Evolutionary conservation across 2,329 filamentous ascomycete genomes (phyloP), one percentile per base, ranked within the genome.

Genomic region (Hypoxylon sp.): DNA sequence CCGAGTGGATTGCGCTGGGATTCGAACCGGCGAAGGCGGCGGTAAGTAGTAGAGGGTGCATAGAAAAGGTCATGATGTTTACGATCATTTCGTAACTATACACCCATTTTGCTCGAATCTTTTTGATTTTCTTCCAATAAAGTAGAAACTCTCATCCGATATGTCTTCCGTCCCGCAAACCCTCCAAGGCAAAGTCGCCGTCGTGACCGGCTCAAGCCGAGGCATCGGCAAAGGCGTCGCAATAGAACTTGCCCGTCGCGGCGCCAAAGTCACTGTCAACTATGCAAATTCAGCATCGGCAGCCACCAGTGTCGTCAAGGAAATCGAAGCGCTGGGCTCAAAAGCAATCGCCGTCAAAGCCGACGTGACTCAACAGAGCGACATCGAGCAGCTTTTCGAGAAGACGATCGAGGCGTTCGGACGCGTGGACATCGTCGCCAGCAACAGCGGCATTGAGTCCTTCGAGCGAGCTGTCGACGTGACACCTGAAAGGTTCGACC

Each of bases 211-310:
- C 27, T 51, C 47, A 11, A 35, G 47, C 21, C 35, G 47, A 19
- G 47, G 47, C 19, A 51, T 51, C 26, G 47, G 47, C 27, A 42
- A 35, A 29, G 47, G 47, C 4, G 40, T 51, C n/a, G 47, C 47
- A n/a, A 17, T 51, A 3, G 47, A 51, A 15, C 34, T 51, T 20
- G 47, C 47, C 16, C 40, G 34, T 5, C 40, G 47, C n/a, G 47
- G 47, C 17, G 47, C 47, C 8, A 51, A 40, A 6, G 34, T 51
- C n/a, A 51, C 47, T 5, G 29, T 51, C 12, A 51, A 51, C 40
- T 51, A 51, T 13, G 40, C 29, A 2, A 13, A 29, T 3, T 45
- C 47, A n/a, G 40, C 47, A 13, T 31, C 32, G 4, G 40, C 47
- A 1, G 47, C 47, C 11, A 29, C 29, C 7, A 19, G 17, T 13